Conservation (phyloP, 2,329 filamentous ascomycete species). For the Paraphaeosphaeria sporulosa region DNA sequence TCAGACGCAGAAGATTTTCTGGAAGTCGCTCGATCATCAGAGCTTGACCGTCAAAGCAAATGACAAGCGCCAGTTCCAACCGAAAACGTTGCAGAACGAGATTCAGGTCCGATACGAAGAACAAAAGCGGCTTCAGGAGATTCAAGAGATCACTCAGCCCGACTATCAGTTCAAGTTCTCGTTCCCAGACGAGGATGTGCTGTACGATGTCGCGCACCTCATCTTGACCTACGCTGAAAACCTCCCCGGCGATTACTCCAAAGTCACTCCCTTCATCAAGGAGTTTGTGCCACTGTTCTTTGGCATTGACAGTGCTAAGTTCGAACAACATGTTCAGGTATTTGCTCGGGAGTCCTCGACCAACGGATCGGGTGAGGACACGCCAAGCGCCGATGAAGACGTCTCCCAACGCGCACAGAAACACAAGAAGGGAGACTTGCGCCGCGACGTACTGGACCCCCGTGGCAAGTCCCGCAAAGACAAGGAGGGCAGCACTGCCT, state of each 20-base stretch:
- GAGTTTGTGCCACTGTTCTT: constrained; percentile 61
- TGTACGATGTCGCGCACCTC: constrained; percentile 58
- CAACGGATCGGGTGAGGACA: constrained; percentile 65
- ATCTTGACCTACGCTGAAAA: constrained; percentile 55
- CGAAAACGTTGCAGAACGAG: constrained; percentile 87
- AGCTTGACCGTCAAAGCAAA: constrained; percentile 85
- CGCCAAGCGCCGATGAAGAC: constrained; percentile 71
- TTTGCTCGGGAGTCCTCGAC: constrained; percentile 55
- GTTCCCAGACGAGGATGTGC: constrained; percentile 67
- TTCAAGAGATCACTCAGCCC: constrained; percentile 65
- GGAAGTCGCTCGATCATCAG: constrained; percentile 96
- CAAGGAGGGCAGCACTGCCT: constrained; percentile 80
- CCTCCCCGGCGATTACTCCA: constrained; percentile 53
- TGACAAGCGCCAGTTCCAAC: constrained; percentile 90
- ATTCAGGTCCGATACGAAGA: constrained; percentile 95
- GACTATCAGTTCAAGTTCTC: constrained; percentile 78
- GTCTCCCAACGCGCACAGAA: constrained; percentile 73
- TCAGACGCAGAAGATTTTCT: constrained; percentile 93
- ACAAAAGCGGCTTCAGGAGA: constrained; percentile 75
- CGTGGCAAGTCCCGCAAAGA: constrained; percentile 75
- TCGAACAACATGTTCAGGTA: constrained; percentile 70
- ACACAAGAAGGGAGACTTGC: constrained; percentile 71
- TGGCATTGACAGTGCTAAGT: constrained; percentile 60
- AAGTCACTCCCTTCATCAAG: constrained; percentile 56
- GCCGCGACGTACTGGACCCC: constrained; percentile 84